phyloP scores from a whole-genome alignment of 2,329 filamentous ascomycete genomes.

The Nemania serpens region DNA sequence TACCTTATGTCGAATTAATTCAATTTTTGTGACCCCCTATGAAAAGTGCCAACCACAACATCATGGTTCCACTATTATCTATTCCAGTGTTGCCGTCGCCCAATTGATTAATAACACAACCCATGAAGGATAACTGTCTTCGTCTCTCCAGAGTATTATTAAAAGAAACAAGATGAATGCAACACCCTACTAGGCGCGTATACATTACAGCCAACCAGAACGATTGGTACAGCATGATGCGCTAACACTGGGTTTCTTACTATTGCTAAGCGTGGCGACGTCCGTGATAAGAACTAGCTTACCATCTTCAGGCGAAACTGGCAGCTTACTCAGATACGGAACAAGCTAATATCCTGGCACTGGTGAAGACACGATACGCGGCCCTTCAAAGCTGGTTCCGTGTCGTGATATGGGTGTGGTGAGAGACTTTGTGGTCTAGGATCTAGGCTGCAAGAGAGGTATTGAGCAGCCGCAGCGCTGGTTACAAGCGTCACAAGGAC shows the following conservation, averaged over 20 bases:
- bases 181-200: background rate
- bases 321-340: background rate
- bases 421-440: no score
- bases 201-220: background rate
- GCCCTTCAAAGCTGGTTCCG: background rate
- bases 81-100: background rate
- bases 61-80: background rate
- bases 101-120: conserved; percentile 1
- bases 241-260: background rate
- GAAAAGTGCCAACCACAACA: background rate
- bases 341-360: background rate
- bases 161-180: background rate
- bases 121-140: background rate
- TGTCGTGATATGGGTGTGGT: no score
- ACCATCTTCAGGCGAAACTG: no score
- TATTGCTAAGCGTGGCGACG: background rate
- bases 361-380: background rate
- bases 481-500: background rate
- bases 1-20: background rate
- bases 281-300: background rate
- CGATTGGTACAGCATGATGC: background rate
- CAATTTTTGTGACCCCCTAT: background rate
- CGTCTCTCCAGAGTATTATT: background rate
- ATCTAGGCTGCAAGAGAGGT: no score
- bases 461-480: background rate